Evolutionary conservation across 2,329 filamentous ascomycete genomes (phyloP).

Genomic region (Cordyceps sp.): DNA sequence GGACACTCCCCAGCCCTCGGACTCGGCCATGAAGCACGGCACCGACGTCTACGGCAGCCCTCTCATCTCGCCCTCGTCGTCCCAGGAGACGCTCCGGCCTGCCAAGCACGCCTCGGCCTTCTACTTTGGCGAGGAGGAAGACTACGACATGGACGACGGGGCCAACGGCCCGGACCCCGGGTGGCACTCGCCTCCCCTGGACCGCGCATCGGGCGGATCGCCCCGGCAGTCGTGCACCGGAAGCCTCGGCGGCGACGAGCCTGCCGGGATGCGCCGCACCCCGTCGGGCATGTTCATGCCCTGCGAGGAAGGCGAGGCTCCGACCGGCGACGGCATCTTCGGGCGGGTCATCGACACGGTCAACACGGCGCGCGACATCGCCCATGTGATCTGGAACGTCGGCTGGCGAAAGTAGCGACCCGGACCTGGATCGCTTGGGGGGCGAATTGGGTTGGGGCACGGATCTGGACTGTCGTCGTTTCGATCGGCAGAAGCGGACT

Average conservation of each 20-base stretch:
- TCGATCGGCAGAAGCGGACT: too few species aligned
- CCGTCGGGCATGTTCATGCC: conserved; percentile 87
- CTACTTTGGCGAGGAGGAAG: conserved; percentile 41
- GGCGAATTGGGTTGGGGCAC: too few species aligned
- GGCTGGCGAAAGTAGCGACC: conserved; percentile 32
- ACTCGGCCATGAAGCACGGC: conserved; percentile 47
- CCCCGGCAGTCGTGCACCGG: conserved; percentile 30
- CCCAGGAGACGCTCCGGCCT: conserved; percentile 67
- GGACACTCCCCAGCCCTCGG: conserved; percentile 52
- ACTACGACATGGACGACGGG: conserved; percentile 29
- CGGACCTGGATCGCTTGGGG: too few species aligned
- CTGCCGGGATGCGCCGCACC: conserved; percentile 55
- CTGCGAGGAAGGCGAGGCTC: conserved; percentile 55
- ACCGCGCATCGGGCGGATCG: too few species aligned
- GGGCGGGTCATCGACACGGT: conserved; percentile 69
- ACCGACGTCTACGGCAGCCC: conserved; percentile 28
- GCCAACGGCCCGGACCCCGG: too few species aligned
- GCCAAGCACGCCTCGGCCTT: conserved; percentile 49
- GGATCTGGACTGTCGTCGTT: too few species aligned
- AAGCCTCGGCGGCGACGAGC: conserved; percentile 31
- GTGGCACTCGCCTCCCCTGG: too few species aligned
- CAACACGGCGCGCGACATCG: conserved; percentile 55
- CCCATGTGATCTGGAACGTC: conserved; percentile 57
- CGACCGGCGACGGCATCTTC: conserved; percentile 47
- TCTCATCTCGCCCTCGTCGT: conserved; percentile 54